These are phyloP conservation scores for Metarhizium rileyi DNA, from an alignment of 2,329 filamentous ascomycete genomes.

Conservation along the genomic window DNA sequence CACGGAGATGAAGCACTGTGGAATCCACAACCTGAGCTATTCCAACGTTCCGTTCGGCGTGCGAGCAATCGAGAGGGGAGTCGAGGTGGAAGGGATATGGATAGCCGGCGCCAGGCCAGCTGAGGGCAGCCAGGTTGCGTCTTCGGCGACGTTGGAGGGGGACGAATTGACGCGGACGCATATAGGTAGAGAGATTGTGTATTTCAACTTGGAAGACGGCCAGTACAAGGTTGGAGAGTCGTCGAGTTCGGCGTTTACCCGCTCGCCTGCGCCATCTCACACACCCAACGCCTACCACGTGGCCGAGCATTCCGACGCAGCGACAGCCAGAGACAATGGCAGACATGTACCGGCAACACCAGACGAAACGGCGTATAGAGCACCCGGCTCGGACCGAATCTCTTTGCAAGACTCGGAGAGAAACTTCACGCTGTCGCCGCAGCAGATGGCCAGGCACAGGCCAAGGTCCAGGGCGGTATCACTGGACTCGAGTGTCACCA, in stretches of 20 bases:
- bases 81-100: conserved; percentile 81
- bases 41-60: conserved; percentile 77
- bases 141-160: conserved; percentile 15
- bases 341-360: neutral
- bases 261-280: conserved; percentile 1
- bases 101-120: conserved; percentile 45
- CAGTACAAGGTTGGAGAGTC: neutral
- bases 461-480: neutral
- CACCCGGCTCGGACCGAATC: neutral
- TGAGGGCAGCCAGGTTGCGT: conserved; percentile 13
- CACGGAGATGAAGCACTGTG: conserved; percentile 45
- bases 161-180: neutral
- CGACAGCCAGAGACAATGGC: neutral
- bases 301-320: neutral
- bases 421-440: neutral
- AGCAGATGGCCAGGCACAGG: neutral
- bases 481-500: neutral
- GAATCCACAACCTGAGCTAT: conserved; percentile 27
- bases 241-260: neutral
- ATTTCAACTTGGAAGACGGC: neutral
- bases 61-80: conserved; percentile 71
- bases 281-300: neutral
- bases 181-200: neutral
- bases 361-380: neutral
- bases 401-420: neutral